phyloP scores from a whole-genome alignment of 2,329 filamentous ascomycete species.

The Ilyonectria mors-panacis region DNA sequence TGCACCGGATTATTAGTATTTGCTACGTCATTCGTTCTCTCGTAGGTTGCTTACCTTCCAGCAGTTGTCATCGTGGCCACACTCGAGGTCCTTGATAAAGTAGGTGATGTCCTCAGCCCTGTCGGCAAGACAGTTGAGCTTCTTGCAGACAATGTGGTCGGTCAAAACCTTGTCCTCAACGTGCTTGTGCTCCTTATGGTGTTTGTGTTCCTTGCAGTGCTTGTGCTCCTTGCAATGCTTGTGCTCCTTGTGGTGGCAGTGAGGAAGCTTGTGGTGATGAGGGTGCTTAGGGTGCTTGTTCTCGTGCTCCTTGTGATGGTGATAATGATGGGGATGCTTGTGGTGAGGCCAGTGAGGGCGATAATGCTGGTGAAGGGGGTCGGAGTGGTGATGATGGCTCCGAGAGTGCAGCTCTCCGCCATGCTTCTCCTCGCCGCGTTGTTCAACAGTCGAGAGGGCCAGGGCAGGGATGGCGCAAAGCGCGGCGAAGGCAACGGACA shows the following conservation, averaged over 20 bases:
- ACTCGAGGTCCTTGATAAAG: slow-evolving; percentile 36
- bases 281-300: slow-evolving; percentile 4
- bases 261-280: slow-evolving; percentile 2
- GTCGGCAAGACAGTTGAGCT: slow-evolving; percentile 43
- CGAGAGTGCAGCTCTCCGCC: not conserved
- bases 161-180: slow-evolving; percentile 34
- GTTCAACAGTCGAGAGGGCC: slow-evolving; percentile 20
- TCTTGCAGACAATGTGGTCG: slow-evolving; percentile 42
- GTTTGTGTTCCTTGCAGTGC: not conserved
- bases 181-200: slow-evolving; percentile 6
- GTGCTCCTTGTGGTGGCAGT: slow-evolving; percentile 28
- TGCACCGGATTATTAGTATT: slow-evolving; percentile 32
- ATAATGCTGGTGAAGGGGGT: slow-evolving; percentile 12
- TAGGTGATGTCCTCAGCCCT: slow-evolving; percentile 43
- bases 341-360: slow-evolving; percentile 29
- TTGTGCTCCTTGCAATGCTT: not conserved
- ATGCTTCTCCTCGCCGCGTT: too few relatives aligned
- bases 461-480: slow-evolving; percentile 40
- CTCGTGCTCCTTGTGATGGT: not conserved
- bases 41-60: slow-evolving; percentile 38
- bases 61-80: slow-evolving; percentile 41
- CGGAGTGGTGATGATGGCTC: slow-evolving; percentile 8
- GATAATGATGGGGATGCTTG: slow-evolving; percentile 2
- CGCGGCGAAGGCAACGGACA: slow-evolving; percentile 39
- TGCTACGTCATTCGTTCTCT: not conserved